Evolutionary conservation across 169 alveolate species (phyloP), one percentile per base, ranked within the genome.

Genomic region (Cytauxzoon felis): DNA sequence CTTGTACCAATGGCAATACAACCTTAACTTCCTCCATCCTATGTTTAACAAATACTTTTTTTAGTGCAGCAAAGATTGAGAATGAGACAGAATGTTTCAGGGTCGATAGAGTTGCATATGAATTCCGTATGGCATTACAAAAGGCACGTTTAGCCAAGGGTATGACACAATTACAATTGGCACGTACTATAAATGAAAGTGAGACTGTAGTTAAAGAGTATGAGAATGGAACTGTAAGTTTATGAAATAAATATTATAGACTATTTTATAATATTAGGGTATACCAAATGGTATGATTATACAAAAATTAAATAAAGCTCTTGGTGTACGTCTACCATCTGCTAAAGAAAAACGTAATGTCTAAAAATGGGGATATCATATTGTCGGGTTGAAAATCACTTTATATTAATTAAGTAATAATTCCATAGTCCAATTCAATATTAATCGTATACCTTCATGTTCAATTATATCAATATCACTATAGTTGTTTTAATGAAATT

Each of bases 51-150:
- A n/a, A 24, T 4, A 63, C 16, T n/a, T 52, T 26, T 23, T 47
- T 38, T 69, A 85, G 87, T 41, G 85, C 87, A 50, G 85, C 87
- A 11, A 85, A 85, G 36, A 85, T 85, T 32, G 91, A 85, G 47
- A 80, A 80, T 26, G 91, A 85, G 42, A 80, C 82, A 1, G 91
- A 85, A 41, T 68, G 76, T 33, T 85, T 85, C 54, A 75, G 71
- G 47, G 71, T 85, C 13, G 91, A 85, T 40, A 63, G 91, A 29
- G 87, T 85, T 30, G 80, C 79, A 13, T 84, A 75, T 32, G 81
- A 67, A 9, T 85, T 85, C 62, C 69, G 89, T 9, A 72, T 80
- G 51, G 91, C 91, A 42, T 50, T 85, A 24, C 91, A 85, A 65
- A 80, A 82, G 82, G 90, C 90, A 6, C 57, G 90, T 34, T 36